Evolutionary conservation across 768 basidiomycete genomes (phyloP).

Genomic region (Chalciporus chontae): DNA sequence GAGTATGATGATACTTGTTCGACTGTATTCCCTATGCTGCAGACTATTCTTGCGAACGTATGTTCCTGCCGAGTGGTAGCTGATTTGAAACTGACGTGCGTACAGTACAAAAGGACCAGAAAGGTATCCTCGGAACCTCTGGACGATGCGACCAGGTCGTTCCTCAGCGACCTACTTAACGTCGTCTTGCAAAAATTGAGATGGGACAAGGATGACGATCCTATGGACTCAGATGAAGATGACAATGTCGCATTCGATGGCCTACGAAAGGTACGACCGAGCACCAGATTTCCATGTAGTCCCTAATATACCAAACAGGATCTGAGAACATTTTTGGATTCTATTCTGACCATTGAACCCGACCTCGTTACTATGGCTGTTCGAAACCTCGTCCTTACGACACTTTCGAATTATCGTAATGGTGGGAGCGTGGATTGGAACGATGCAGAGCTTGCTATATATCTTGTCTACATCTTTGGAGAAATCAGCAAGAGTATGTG

Average conservation of each 20-base stretch:
- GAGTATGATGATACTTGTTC: constrained; percentile 85
- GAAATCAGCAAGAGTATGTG: constrained; percentile 84
- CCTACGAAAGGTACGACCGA: constrained; percentile 67
- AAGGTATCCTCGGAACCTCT: constrained; percentile 59
- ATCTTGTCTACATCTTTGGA: constrained; percentile 90
- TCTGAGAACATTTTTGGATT: constrained; percentile 81
- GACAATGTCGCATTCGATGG: constrained; percentile 78
- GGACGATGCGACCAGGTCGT: constrained; percentile 65
- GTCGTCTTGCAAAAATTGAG: constrained; percentile 86
- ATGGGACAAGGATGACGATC: constrained; percentile 81
- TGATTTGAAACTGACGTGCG: constrained; percentile 3
- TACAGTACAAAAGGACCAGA: constrained; percentile 77
- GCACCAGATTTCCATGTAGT: constrained; percentile 1
- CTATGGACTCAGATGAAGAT: constrained; percentile 85
- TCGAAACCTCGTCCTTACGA: constrained; percentile 66
- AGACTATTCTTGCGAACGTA: constrained; percentile 70
- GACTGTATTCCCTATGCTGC: constrained; percentile 79
- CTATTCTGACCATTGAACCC: constrained; percentile 80
- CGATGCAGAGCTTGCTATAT: constrained; percentile 90
- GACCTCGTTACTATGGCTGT: constrained; percentile 80
- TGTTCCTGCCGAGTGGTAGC: constrained; percentile 22
- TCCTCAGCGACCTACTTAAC: constrained; percentile 73
- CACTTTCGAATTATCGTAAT: constrained; percentile 62
- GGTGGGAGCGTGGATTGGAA: constrained; percentile 78
- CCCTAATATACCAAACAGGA: constrained; percentile 50